Percentiles rank a stretch among this genome's conserved stretches.
phyloP scores from a whole-genome alignment of 257 asterid species.

The Solanum medicagineum region DNA sequence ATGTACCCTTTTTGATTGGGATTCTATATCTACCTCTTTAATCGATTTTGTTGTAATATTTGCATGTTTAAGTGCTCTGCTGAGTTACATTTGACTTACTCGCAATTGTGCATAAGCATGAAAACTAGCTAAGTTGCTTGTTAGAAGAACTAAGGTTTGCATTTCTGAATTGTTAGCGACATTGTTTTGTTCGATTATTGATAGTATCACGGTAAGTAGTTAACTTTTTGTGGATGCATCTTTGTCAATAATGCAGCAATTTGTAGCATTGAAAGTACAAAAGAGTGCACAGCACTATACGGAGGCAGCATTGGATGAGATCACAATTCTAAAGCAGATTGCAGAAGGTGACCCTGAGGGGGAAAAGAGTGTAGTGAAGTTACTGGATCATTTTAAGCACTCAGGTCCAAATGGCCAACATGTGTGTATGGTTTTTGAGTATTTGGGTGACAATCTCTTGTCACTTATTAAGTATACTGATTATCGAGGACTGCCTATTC shows the following conservation, averaged over 20 bases:
- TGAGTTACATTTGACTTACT: neutral
- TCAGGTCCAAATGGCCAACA: constrained; percentile 94
- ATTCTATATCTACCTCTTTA: neutral
- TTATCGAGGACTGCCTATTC: constrained; percentile 64
- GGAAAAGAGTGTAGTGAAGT: constrained; percentile 72
- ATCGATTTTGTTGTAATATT: neutral
- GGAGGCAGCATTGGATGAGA: constrained; percentile 93
- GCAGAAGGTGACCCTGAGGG: constrained; percentile 86
- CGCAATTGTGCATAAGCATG: neutral
- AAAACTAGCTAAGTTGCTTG: neutral
- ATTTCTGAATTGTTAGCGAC: neutral
- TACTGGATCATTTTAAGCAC: constrained; percentile 88
- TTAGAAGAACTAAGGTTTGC: neutral
- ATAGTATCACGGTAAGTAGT: neutral
- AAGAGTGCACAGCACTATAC: constrained; percentile 91
- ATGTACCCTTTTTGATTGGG: neutral
- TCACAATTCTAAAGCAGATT: constrained; percentile 66
- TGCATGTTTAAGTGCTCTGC: neutral
- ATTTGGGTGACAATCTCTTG: constrained; percentile 81
- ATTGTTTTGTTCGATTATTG: neutral
- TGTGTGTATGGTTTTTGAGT: constrained; percentile 92
- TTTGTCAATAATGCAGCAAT: constrained; percentile 7
- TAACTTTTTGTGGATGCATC: neutral
- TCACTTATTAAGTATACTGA: constrained; percentile 72
- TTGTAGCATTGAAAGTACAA: constrained; percentile 83